Base-by-base conservation (phyloP, 768 basidiomycete genomes). In the Tulasnella sp. region DNA sequence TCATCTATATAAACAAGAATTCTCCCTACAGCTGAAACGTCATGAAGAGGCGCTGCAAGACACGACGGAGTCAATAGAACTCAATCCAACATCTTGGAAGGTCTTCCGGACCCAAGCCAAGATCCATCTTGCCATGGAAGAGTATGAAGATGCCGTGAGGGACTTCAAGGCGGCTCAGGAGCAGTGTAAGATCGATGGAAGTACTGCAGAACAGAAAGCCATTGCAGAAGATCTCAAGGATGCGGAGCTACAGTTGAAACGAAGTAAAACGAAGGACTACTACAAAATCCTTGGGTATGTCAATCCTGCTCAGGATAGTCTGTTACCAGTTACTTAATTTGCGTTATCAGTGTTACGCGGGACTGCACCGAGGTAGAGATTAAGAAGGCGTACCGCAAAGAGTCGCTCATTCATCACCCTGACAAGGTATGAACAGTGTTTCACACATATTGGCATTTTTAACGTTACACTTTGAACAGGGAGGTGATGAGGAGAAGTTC, bases 401-500 rank as follows among this genome's bases (percentile, higher is more conserved):
- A 90, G 66, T 85, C 82, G 59, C 65, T 90, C 15, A 53, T 58
- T 31, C 62, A 55, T 47, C 60, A 58, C 31, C 58, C 56, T 41
- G 85, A 88, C 64, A 88, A 88, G 75, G 81, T 81, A 16, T 22
- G 66, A 6, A 15, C 15, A n/a, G 25, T 5, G 29, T 19, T 31
- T 48, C 51, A 4, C 53, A 16, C 10, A 35, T 16, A 19, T 43
- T 35, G n/a, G n/a, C 31, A 49, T 12, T 16, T 5, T 10, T 37
- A 15, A 10, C 12, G 19, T 27, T 37, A 43, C 42, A 50, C 15
- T 37, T 13, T 46, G 8, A 28, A 15, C 37, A 87, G 80, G 90
- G 92, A 24, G 92, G 92, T 25, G 87, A 90, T 62, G 91, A 93
- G 59, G 93, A 95, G 62, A 84, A 87, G 59, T 98, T 98, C 76